Evolutionary conservation across 116 monocot genomes (phyloP).

Genomic region (Zostera marina): DNA sequence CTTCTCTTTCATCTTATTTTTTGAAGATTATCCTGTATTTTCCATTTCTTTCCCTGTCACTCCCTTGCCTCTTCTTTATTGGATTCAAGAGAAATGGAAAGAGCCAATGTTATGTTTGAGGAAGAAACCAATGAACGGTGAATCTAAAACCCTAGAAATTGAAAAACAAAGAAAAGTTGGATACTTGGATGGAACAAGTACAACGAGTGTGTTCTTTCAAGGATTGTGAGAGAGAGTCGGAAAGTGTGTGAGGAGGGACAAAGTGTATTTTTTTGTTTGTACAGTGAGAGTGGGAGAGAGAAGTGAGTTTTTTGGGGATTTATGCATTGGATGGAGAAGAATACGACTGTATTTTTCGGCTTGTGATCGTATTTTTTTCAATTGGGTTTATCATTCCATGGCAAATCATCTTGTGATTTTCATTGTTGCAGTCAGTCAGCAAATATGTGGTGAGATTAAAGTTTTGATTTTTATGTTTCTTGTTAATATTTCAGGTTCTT

Average conservation of each 20-base stretch:
- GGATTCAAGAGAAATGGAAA: too few species aligned
- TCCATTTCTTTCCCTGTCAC: too few species aligned
- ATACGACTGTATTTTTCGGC: background rate
- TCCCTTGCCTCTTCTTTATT: too few species aligned
- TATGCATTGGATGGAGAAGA: background rate
- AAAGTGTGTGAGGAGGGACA: too few species aligned
- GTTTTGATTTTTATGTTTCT: background rate
- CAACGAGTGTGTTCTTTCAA: constrained; percentile 4
- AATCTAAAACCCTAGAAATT: background rate
- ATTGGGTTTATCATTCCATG: constrained; percentile 16
- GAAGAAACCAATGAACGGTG: too few species aligned
- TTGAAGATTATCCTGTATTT: too few species aligned
- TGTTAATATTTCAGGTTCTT: constrained; percentile 36
- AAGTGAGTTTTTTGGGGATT: background rate
- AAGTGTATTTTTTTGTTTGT: background rate
- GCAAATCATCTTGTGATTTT: constrained; percentile 66
- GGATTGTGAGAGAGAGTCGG: constrained; percentile 10
- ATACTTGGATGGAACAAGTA: constrained; percentile 2
- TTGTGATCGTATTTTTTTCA: background rate
- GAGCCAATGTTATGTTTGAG: too few species aligned
- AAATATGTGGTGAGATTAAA: background rate
- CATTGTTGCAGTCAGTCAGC: background rate
- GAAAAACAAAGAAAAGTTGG: too few species aligned
- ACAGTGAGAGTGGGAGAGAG: background rate
- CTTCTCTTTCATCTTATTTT: too few species aligned